Base-by-base conservation (phyloP, 2,329 filamentous ascomycete species). In the Helicocarpus griseus region DNA sequence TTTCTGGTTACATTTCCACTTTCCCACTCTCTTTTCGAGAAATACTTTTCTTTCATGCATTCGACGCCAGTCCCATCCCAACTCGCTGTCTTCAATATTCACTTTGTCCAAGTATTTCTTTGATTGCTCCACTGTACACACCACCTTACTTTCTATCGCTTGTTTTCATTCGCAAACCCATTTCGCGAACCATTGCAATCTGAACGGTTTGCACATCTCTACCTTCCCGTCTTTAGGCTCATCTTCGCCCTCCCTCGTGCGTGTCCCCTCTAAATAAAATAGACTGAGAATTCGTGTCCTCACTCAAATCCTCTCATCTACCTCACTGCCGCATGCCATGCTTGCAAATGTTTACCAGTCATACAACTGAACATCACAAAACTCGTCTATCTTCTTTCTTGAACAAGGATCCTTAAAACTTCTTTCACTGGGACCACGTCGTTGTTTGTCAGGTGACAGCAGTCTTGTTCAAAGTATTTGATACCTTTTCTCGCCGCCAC, bases 11-110 rank as follows among this genome's bases (percentile, higher is more conserved):
- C 28, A 19, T 45, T 50, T 50, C 29, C 48, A 21, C 28, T 22
- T 46, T 50, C 28, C 31, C 41, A 21, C n/a, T 45, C 31, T 45
- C 39, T 26, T 31, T 43, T 44, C 31, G 49, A 24, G n/a, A 43
- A 53, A 33, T 41, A 47, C 50, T 53, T 57, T 54, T 50, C 49
- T 57, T 52, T 53, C 46, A 53, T 53, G 36, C 51, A 40, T 26
- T 22, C 49, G 33, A 40, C 43, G 51, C 51, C 51, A 46, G 51
- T 39, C 40, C 51, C 40, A 33, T 40, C 11, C 44, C 48, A 53
- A 55, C 47, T 29, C 31, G 51, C 17, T 33, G 24, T 19, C 48
- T 22, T 51, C 19, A 26, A 40, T 48, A 46, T 22, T 38, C 38
- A 47, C 45, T 51, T 39, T 22, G 39, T 29, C 22, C 44, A 24